Conservation (phyloP, 208 protist genomes). For the Leishmania major region DNA sequence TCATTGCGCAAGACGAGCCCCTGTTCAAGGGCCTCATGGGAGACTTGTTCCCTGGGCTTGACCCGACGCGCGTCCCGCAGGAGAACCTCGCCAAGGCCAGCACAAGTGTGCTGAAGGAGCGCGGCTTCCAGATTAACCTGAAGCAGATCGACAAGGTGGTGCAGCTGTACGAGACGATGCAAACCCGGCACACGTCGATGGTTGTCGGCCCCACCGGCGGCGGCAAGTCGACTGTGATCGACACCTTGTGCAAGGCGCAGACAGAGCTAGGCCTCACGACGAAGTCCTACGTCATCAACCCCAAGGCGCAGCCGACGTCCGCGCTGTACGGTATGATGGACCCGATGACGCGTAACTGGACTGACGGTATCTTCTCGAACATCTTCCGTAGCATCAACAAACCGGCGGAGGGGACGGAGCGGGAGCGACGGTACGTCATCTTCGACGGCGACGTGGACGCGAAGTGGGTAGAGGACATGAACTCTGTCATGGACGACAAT, state of each 20-base stretch:
- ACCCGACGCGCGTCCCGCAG: conserved; percentile 95
- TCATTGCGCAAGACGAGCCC: conserved; percentile 99
- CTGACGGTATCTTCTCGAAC: conserved; percentile 98
- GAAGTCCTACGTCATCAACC: conserved; percentile 97
- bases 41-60: conserved; percentile 98
- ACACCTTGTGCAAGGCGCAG: conserved; percentile 95
- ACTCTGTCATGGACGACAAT: conserved; percentile 99
- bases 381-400: conserved; percentile 98
- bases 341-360: conserved; percentile 98
- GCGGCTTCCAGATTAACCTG: conserved; percentile 78
- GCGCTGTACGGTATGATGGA: conserved; percentile 99
- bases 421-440: conserved; percentile 96
- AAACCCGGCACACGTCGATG: conserved; percentile 99
- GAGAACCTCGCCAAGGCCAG: conserved; percentile 94
- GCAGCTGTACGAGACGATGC: conserved; percentile 99
- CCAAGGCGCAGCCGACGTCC: conserved; percentile 97
- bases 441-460: conserved; percentile 99
- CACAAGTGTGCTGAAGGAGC: conserved; percentile 84
- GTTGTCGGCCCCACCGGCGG: conserved; percentile 98
- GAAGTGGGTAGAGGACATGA: conserved; percentile 99
- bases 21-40: conserved; percentile 98
- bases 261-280: conserved; percentile 90
- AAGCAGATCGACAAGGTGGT: conserved; percentile 98
- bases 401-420: conserved; percentile 56
- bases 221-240: conserved; percentile 98